phyloP scores from a whole-genome alignment of 345 rosid genomes.

The Salix exigua region DNA sequence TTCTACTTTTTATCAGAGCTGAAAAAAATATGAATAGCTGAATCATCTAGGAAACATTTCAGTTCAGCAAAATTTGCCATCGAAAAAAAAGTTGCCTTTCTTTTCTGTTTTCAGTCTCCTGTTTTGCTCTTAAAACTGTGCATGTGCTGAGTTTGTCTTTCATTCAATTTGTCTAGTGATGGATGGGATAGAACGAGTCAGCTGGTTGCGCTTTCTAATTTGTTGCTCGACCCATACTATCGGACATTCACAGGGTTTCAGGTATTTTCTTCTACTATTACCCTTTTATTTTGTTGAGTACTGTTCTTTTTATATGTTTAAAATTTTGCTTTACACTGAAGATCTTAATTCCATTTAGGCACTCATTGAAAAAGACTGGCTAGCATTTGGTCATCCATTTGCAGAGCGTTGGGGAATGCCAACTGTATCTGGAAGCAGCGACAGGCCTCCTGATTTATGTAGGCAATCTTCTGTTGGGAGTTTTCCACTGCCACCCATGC shows the following conservation, averaged over 20 bases:
- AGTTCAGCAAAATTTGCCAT: not conserved
- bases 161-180: constrained; percentile 53
- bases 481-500: constrained; percentile 62
- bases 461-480: constrained; percentile 78
- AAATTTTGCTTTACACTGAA: not conserved
- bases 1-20: not conserved
- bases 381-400: constrained; percentile 98
- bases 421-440: constrained; percentile 51
- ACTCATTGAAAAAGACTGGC: constrained; percentile 96
- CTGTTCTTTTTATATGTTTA: constrained; percentile 4
- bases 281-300: not conserved
- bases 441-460: constrained; percentile 49
- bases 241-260: constrained; percentile 91
- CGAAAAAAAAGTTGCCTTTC: not conserved
- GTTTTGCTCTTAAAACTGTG: not conserved
- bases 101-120: not conserved
- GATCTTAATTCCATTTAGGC: constrained; percentile 48
- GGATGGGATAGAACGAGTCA: constrained; percentile 99
- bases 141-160: not conserved
- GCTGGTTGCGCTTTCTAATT: constrained; percentile 84
- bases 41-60: not conserved
- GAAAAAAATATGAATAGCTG: not conserved
- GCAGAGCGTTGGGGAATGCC: constrained; percentile 96
- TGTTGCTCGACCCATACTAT: constrained; percentile 94
- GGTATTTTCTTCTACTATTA: constrained; percentile 35